These are phyloP conservation scores for Chondrus crispus DNA, from an alignment of 23 red algal species.

Conservation along the genomic window DNA sequence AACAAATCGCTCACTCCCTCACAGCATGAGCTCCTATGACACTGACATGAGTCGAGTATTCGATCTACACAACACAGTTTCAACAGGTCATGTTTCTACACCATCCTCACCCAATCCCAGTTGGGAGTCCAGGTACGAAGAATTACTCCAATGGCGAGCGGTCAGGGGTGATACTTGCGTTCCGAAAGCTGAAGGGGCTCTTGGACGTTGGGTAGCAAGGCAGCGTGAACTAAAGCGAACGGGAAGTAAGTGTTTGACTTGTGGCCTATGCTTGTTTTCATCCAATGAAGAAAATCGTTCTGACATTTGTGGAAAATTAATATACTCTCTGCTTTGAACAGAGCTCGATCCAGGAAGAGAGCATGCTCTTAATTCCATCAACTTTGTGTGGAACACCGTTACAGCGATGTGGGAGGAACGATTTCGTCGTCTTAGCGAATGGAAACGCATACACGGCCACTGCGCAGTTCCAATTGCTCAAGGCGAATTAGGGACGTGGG, in stretches of 20 bases:
- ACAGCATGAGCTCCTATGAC: not conserved
- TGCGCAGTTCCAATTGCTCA: slow-evolving; percentile 62
- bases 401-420: slow-evolving; percentile 58
- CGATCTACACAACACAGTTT: not conserved
- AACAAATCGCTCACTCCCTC: too few relatives aligned
- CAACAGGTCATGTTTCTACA: too few relatives aligned
- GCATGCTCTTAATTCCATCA: slow-evolving; percentile 55
- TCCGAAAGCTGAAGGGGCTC: slow-evolving; percentile 63
- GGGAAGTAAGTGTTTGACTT: slow-evolving; percentile 36
- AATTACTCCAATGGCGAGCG: slow-evolving; percentile 51
- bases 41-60: not conserved
- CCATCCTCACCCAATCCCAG: slow-evolving; percentile 13
- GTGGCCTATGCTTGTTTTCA: not conserved
- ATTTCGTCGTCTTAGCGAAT: slow-evolving; percentile 50
- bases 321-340: not conserved
- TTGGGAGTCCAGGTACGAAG: slow-evolving; percentile 54
- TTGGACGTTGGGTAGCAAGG: slow-evolving; percentile 66
- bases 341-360: slow-evolving; percentile 32
- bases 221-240: slow-evolving; percentile 68
- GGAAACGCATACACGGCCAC: slow-evolving; percentile 39
- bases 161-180: slow-evolving; percentile 54
- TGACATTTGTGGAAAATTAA: not conserved
- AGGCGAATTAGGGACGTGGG: slow-evolving; percentile 65
- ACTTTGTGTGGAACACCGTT: slow-evolving; percentile 71
- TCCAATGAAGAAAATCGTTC: not conserved